Evolutionary conservation across 83 land plant species (phyloP).

Genomic region (Thuja plicata): DNA sequence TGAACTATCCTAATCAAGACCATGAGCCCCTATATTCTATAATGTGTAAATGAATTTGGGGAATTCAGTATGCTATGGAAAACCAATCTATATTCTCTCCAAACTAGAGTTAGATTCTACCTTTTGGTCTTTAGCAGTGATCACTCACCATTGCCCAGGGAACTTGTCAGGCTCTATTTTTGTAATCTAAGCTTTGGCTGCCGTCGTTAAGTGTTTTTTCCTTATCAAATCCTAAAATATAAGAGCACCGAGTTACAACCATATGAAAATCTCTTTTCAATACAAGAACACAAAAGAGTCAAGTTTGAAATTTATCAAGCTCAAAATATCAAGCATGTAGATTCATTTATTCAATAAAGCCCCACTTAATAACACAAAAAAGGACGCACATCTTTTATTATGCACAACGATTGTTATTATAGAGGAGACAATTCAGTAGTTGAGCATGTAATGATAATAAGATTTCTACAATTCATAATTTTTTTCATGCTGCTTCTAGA

Average conservation of each 20-base stretch:
- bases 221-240: neutral
- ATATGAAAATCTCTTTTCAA: neutral
- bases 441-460: no score
- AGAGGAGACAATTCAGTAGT: no score
- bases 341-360: no score
- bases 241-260: neutral
- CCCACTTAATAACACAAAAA: no score
- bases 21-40: neutral
- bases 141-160: neutral
- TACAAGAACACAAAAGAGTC: neutral
- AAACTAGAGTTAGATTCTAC: neutral
- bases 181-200: no score
- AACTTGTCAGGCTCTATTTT: neutral
- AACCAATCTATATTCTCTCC: neutral
- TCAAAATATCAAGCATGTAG: neutral
- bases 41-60: neutral
- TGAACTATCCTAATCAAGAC: neutral
- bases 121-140: neutral
- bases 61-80: neutral
- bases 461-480: no score
- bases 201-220: neutral
- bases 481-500: no score
- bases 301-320: neutral
- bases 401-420: no score
- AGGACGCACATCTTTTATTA: neutral